Percentiles rank a stretch among this genome's conserved stretches.
These are phyloP conservation scores for Cladochytrium replicatum DNA, from an alignment of 192 early-diverging fungal species.

Conservation along the genomic window DNA sequence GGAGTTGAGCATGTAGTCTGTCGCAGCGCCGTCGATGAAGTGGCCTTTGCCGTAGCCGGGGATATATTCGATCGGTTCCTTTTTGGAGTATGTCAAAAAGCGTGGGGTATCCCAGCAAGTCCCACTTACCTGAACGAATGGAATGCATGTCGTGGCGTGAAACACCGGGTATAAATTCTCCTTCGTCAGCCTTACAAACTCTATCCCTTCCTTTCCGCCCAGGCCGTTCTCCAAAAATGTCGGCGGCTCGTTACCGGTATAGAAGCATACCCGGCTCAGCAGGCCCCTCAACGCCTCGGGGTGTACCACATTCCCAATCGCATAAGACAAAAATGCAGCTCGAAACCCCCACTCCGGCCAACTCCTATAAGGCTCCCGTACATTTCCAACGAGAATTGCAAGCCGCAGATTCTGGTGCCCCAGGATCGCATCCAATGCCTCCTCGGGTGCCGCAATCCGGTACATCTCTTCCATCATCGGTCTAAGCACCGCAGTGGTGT, in stretches of 20 bases:
- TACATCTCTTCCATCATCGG: constrained; percentile 28
- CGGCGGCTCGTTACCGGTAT: constrained; percentile 21
- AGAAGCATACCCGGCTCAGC: constrained; percentile 18
- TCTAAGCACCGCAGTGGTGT: constrained; percentile 12
- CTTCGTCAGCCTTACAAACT: constrained; percentile 15
- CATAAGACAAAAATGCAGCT: not conserved
- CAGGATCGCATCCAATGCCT: constrained; percentile 4
- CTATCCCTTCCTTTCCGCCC: constrained; percentile 6
- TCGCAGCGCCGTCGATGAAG: constrained; percentile 24
- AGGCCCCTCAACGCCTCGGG: constrained; percentile 5
- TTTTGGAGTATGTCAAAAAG: not conserved
- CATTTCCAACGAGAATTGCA: constrained; percentile 20
- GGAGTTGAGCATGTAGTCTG: constrained; percentile 22
- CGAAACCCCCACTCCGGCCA: constrained; percentile 16
- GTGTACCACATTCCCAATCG: constrained; percentile 13
- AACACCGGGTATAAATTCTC: constrained; percentile 25
- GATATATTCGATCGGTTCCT: constrained; percentile 27
- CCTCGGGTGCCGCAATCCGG: constrained; percentile 8
- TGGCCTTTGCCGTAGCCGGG: constrained; percentile 16
- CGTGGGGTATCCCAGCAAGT: not conserved
- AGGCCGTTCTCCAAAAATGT: constrained; percentile 13
- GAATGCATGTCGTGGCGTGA: constrained; percentile 32
- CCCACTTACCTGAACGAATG: constrained; percentile 19
- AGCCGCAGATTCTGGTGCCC: constrained; percentile 15
- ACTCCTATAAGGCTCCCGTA: constrained; percentile 3